phyloP scores from a whole-genome alignment of 177 flowering plant species.

The Vitis hybrid region DNA sequence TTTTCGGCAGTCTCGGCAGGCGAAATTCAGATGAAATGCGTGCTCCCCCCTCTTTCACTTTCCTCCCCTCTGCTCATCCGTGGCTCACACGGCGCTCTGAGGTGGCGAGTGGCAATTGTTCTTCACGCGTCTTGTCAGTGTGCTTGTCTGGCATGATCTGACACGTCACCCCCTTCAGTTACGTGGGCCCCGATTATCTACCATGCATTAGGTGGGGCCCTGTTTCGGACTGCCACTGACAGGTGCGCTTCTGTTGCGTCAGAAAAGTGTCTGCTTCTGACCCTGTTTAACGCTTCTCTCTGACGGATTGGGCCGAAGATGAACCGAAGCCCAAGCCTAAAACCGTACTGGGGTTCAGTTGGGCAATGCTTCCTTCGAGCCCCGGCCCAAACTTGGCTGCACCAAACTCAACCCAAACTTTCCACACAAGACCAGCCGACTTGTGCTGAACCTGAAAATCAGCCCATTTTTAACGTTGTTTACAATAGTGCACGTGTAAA shows the following conservation, averaged over 20 bases:
- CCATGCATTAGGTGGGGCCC: background rate
- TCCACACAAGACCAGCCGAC: too few relatives aligned
- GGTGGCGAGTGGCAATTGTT: background rate
- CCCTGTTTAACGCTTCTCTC: background rate
- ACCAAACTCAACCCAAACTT: too few relatives aligned
- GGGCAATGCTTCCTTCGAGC: background rate
- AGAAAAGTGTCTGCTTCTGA: background rate
- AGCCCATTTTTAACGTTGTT: too few relatives aligned
- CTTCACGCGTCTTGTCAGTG: conserved; percentile 10
- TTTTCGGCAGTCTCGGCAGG: too few relatives aligned
- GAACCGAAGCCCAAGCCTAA: too few relatives aligned
- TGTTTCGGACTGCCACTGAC: background rate
- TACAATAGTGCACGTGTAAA: too few relatives aligned
- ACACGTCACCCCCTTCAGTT: conserved; percentile 10
- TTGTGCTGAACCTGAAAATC: too few relatives aligned
- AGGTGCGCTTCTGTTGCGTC: background rate
- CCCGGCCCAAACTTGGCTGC: background rate
- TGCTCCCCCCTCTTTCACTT: background rate
- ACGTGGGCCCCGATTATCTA: conserved; percentile 2
- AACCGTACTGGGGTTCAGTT: background rate
- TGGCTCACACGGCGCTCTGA: too few relatives aligned
- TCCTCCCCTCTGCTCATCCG: background rate
- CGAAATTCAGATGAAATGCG: too few relatives aligned
- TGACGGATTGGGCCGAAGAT: background rate
- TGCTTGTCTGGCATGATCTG: conserved; percentile 5